Evolutionary conservation across 371 early-diverging fungal species (phyloP), one percentile per base, ranked within the genome.

Genomic region (Choanephora cucurbitarum): DNA sequence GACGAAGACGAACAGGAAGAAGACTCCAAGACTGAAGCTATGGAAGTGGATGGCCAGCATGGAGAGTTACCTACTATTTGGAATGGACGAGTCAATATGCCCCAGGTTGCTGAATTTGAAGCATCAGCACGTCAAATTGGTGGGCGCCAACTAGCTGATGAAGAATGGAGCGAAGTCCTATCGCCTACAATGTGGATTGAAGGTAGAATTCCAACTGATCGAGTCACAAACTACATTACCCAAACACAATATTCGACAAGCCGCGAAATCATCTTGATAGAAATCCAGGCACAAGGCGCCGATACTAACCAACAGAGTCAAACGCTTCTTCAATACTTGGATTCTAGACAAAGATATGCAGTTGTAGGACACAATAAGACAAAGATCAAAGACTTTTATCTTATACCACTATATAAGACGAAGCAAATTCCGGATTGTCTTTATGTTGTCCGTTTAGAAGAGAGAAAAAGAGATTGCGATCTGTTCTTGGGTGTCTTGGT

Each of bases 341-440:
- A 76, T 13, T 66, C 76, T 11, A 78, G 85, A 54, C 46, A 72
- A 7, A 76, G 90, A 48, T 84, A 79, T 61, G 91, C 87, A 6
- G 91, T 91, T 0, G 81, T 91, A 5, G 87, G 84, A 2, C 82
- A 85, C 37, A 80, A 82, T 58, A 82, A 80, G 44, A 73, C 80
- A 5, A 75, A 67, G 21, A 78, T 90, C 41, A 90, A 88, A 63
- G 91, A 91, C 55, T 84, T 91, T 79, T 91, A 91, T 57, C 22
- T 91, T 17, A 75, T 88, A 7, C 89, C 90, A 17, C 52, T 89
- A 8, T 67, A 67, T 33, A 72, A 75, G 32, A 70, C 56, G 1
- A 79, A 79, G 14, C 60, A 77, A 7, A 59, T 88, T 10, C 90
- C 90, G 2, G 65, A 69, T 49, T 87, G 74, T 62, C 58, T 82